phyloP scores from a whole-genome alignment of 1,284 basidiomycete species.

The Pisolithus thermaeus region DNA sequence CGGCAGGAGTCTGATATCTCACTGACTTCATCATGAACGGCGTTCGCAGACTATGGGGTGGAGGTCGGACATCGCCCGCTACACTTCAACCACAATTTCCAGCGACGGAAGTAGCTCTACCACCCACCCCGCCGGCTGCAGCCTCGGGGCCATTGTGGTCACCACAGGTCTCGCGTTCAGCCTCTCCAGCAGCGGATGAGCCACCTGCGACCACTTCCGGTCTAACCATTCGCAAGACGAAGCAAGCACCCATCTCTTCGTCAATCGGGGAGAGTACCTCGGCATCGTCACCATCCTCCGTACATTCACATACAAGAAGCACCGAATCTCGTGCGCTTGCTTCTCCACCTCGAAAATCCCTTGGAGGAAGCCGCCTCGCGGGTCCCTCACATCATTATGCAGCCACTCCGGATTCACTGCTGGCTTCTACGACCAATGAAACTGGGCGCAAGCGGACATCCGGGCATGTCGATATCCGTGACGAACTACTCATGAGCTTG shows the following conservation, averaged over 20 bases:
- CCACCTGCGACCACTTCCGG: constrained; percentile 37
- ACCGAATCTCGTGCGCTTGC: constrained; percentile 17
- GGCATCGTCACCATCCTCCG: constrained; percentile 11
- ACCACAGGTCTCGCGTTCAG: constrained; percentile 31
- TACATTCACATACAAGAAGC: constrained; percentile 18
- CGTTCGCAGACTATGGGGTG: constrained; percentile 60
- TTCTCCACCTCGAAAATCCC: constrained; percentile 20
- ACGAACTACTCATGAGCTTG: constrained; percentile 78
- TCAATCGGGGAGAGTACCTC: constrained; percentile 18
- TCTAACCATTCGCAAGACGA: constrained; percentile 45
- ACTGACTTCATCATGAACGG: constrained; percentile 50
- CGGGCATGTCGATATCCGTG: constrained; percentile 47
- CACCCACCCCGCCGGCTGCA: constrained; percentile 16
- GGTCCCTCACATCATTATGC: constrained; percentile 36
- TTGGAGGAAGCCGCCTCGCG: constrained; percentile 21
- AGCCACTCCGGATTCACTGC: constrained; percentile 20
- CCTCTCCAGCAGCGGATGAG: constrained; percentile 24
- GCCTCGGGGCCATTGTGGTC: constrained; percentile 41
- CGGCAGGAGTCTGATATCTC: no score
- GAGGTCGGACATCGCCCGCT: constrained; percentile 30
- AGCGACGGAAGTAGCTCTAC: constrained; percentile 15
- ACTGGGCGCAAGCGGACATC: constrained; percentile 39
- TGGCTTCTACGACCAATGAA: constrained; percentile 20
- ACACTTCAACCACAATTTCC: constrained; percentile 20
- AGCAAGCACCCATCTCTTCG: constrained; percentile 24